Evolutionary conservation across 177 flowering plant genomes (phyloP).

Genomic region (Vitis hybrid): DNA sequence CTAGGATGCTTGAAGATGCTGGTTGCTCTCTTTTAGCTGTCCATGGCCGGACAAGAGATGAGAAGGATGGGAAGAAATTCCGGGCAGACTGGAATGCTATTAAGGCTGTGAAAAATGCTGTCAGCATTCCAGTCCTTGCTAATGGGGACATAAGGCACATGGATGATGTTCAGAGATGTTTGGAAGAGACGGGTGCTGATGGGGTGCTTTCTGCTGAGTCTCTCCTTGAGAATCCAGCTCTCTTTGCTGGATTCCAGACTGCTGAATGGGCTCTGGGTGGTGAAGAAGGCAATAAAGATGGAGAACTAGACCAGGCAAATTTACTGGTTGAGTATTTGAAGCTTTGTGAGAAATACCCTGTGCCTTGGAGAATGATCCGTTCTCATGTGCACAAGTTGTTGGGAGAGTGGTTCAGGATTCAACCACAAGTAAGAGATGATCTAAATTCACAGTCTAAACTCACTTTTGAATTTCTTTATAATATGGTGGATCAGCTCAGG

Average conservation of each 20-base stretch:
- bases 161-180: conserved; percentile 67
- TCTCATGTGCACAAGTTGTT: conserved; percentile 85
- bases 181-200: conserved; percentile 78
- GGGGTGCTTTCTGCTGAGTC: conserved; percentile 98
- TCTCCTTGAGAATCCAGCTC: conserved; percentile 96
- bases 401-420: conserved; percentile 83
- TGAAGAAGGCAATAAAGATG: conserved; percentile 35
- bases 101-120: conserved; percentile 66
- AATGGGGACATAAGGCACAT: conserved; percentile 88
- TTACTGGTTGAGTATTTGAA: conserved; percentile 76
- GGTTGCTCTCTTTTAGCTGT: conserved; percentile 96
- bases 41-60: conserved; percentile 93
- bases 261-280: conserved; percentile 62
- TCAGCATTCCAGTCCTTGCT: conserved; percentile 91
- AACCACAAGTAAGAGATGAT: conserved; percentile 77
- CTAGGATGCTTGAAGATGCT: conserved; percentile 94
- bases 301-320: conserved; percentile 71
- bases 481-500: conserved; percentile 65
- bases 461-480: conserved; percentile 81
- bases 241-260: conserved; percentile 83
- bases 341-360: conserved; percentile 83
- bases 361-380: conserved; percentile 94
- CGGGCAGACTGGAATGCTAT: conserved; percentile 88
- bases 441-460: conserved; percentile 67
- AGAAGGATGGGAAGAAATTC: conserved; percentile 82